A percentile compares a stretch with the other conserved stretches of the same genome.
Conservation (phyloP, 345 rosid genomes). For the Salix brachista region DNA sequence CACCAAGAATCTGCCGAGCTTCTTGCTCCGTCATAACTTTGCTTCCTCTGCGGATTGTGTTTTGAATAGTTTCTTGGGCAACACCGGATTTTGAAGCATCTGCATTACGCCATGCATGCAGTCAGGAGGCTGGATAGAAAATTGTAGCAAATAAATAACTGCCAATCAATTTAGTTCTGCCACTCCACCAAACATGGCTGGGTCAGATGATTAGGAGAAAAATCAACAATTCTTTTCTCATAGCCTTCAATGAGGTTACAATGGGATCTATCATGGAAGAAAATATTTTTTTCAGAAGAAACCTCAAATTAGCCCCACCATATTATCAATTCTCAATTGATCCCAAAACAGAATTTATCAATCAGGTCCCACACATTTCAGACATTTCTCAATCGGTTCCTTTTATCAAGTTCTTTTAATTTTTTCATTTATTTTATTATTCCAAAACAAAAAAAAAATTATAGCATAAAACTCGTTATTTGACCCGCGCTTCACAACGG, state of each 20-base stretch:
- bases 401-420: too few relatives aligned
- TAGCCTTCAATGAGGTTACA: background rate
- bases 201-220: background rate
- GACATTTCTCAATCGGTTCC: background rate
- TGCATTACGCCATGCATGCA: conserved; percentile 20
- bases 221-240: background rate
- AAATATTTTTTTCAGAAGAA: background rate
- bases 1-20: conserved; percentile 89
- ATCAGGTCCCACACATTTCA: background rate
- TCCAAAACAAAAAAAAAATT: background rate
- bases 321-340: background rate
- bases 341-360: background rate
- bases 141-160: background rate
- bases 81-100: conserved; percentile 81
- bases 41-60: conserved; percentile 53
- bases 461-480: background rate
- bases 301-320: background rate
- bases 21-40: conserved; percentile 75
- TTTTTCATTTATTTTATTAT: too few relatives aligned
- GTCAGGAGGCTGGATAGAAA: background rate
- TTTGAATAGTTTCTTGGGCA: conserved; percentile 78
- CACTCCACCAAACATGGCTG: background rate
- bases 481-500: rapidly evolving
- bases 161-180: background rate
- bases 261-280: background rate